Conservation (phyloP, 352 stramenopile species). For the Globisporangium viniferum region DNA sequence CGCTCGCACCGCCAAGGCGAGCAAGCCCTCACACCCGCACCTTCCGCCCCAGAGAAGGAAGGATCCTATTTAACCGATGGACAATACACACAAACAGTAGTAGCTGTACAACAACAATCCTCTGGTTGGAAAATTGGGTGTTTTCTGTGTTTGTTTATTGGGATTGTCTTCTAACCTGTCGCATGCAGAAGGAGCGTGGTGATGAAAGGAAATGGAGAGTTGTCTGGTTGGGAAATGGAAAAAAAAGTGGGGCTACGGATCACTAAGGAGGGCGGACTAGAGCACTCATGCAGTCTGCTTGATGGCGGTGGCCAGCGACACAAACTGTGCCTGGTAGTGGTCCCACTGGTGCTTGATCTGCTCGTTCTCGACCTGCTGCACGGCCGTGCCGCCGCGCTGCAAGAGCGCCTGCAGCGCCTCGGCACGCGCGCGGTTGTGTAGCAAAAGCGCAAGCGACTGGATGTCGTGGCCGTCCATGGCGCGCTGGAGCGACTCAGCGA, state of each 20-base stretch:
- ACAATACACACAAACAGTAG: background rate
- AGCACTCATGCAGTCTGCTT: slow-evolving; percentile 50
- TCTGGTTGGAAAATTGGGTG: background rate
- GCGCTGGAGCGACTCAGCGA: slow-evolving; percentile 61
- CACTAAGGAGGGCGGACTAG: background rate
- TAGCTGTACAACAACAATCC: background rate
- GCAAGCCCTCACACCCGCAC: background rate
- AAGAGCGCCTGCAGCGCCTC: slow-evolving; percentile 74
- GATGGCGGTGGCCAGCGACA: slow-evolving; percentile 73
- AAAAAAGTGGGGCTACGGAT: background rate
- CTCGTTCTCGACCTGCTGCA: slow-evolving; percentile 44
- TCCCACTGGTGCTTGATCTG: slow-evolving; percentile 63
- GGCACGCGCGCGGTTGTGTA: slow-evolving; percentile 71
- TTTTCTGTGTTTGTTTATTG: slow-evolving; percentile 3
- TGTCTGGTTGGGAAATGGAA: background rate
- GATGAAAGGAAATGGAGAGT: background rate
- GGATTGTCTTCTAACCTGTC: slow-evolving; percentile 1
- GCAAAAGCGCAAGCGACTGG: slow-evolving; percentile 54
- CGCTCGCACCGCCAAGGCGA: background rate
- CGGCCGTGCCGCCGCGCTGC: slow-evolving; percentile 55
- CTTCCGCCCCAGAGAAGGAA: background rate
- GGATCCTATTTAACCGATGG: slow-evolving; percentile 7
- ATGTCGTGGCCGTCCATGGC: slow-evolving; percentile 56
- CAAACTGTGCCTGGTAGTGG: slow-evolving; percentile 61
- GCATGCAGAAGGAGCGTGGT: background rate